Base-by-base conservation (phyloP, 345 rosid species). In the Hevea brasiliensis region DNA sequence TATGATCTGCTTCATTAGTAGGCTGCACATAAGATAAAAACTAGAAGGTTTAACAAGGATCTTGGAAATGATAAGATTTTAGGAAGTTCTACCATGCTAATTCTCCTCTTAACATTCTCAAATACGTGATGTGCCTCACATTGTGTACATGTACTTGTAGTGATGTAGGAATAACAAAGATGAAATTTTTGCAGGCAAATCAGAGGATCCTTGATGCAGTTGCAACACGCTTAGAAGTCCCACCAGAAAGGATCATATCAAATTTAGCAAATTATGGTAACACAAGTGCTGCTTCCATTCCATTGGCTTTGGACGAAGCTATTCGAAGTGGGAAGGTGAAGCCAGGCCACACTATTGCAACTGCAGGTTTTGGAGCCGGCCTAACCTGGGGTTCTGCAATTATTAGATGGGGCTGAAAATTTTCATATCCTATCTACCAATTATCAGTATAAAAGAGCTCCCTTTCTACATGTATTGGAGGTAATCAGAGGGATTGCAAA, bases 331-430 rank as follows among this genome's bases (percentile, higher is more conserved):
- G 97, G 18, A 91, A 88, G 82, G 94, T 95, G 80, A 88, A 88
- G 83, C 54, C 87, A 14, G 93, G 99, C 35, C 89, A 95, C 65
- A 83, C 81, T 12, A 88, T 92, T 26, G 97, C 94, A 0, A 51
- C 96, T 51, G 92, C 98, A 18, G 98, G 98, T 62, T 95, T 91
- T 47, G 98, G 99, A 61, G 99, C 97, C 2, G 99, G 98, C 69
- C 86, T 95, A 74, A 95, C 96, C 50, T 89, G 98, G 99, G 99
- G 92, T 58, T 91, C 98, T 58, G 97, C 94, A 26, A 84, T 95
- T 54, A 4, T 92, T 65, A 79, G 97, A 82, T 95, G 99, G 97
- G 91, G 90, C 53, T 91, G 80, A 88, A 71, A 56, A 9, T 10
- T 24, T 61, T 12, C 51, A 26, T 76, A 61, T 78, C 73, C 63